Percentiles rank a stretch among this genome's conserved stretches.
Conservation (phyloP, 1,284 basidiomycete species). For the Neotropicomus parvogracilis region DNA sequence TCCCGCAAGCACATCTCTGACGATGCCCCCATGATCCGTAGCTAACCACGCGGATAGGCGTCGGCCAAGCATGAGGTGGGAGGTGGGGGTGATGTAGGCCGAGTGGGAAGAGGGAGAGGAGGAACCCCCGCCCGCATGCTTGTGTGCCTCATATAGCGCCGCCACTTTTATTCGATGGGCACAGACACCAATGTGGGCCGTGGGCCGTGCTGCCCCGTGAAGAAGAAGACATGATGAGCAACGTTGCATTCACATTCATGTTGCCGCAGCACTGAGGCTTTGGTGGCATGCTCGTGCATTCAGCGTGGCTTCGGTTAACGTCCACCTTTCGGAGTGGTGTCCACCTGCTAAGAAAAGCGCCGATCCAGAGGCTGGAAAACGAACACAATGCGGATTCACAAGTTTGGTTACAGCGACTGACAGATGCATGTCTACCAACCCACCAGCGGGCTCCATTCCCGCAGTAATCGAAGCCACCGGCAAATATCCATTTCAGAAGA, state of each 20-base stretch:
- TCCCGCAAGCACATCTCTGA: conserved; percentile 27
- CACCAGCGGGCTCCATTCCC: neutral
- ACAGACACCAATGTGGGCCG: neutral
- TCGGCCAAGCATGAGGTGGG: conserved; percentile 13
- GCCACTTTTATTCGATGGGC: conserved; percentile 1
- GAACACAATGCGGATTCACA: neutral
- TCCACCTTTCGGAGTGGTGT: neutral
- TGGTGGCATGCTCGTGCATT: neutral
- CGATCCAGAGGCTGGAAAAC: neutral
- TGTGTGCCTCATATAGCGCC: conserved; percentile 17
- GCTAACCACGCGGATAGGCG: conserved; percentile 13
- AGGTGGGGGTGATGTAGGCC: neutral
- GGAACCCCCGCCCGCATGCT: conserved; percentile 1
- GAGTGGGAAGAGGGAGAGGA: neutral
- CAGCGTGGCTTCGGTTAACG: neutral
- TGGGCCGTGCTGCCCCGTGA: conserved; percentile 8
- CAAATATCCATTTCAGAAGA: conserved; percentile 20
- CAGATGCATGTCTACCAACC: neutral
- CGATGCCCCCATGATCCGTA: conserved; percentile 4
- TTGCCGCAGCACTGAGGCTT: conserved; percentile 5
- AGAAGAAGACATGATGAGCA: neutral
- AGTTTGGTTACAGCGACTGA: neutral
- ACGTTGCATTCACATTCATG: conserved; percentile 22
- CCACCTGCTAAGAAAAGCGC: neutral
- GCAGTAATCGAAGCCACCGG: no score